Evolutionary conservation across 2,329 filamentous ascomycete species (phyloP).

Genomic region (Talaromyces sp.): DNA sequence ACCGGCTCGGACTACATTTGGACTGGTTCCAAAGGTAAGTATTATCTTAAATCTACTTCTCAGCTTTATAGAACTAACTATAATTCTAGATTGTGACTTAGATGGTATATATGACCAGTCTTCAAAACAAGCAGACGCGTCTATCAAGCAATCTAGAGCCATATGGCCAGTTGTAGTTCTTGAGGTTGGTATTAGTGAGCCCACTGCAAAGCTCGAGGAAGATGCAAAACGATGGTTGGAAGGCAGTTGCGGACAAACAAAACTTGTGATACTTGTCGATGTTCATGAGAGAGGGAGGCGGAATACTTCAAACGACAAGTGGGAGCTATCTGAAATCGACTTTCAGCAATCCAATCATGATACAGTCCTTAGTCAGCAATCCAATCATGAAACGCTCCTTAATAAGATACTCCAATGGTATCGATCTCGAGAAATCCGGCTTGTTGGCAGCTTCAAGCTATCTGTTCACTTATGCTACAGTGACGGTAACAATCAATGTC

Average conservation of each 20-base stretch:
- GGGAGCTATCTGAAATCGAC: too few relatives aligned
- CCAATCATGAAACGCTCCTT: too few relatives aligned
- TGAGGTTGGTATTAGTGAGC: neutral
- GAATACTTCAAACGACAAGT: too few relatives aligned
- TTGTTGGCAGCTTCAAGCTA: neutral
- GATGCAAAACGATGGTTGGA: neutral
- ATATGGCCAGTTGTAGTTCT: conserved; percentile 11
- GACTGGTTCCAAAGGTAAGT: neutral
- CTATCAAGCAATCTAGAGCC: neutral
- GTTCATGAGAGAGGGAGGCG: neutral
- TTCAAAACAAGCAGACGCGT: conserved; percentile 8
- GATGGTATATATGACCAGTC: neutral
- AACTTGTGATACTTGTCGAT: conserved; percentile 9
- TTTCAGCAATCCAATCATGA: too few relatives aligned
- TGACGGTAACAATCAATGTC: neutral
- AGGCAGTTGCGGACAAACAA: neutral
- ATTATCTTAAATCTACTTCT: conserved; percentile 10
- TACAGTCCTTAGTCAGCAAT: too few relatives aligned
- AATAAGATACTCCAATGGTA: neutral
- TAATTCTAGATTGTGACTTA: neutral
- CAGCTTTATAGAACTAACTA: neutral
- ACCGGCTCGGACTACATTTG: neutral
- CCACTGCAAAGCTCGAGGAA: neutral
- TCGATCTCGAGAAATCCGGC: neutral
- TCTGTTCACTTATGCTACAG: neutral